These are phyloP conservation scores for Xerocomellus chrysenteron DNA, from an alignment of 768 basidiomycete species.

Conservation along the genomic window DNA sequence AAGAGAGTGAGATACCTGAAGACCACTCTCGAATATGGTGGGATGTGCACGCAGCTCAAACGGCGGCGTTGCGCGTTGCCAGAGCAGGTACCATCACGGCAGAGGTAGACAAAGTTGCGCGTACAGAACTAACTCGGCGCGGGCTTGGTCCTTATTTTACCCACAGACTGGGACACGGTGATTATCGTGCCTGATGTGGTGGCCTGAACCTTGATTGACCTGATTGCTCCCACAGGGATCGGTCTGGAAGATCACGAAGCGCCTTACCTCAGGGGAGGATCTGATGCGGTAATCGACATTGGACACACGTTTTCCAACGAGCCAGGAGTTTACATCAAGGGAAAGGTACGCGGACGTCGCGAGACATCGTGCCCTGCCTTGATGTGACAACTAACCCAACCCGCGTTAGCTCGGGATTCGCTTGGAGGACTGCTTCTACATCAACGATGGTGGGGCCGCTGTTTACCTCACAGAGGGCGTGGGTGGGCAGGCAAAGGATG, in stretches of 20 bases:
- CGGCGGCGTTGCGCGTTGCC: constrained; percentile 48
- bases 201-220: constrained; percentile 15
- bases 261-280: constrained; percentile 77
- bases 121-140: constrained; percentile 41
- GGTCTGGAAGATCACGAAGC: constrained; percentile 82
- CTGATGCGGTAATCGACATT: constrained; percentile 49
- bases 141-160: constrained; percentile 66
- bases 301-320: constrained; percentile 84
- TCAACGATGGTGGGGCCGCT: constrained; percentile 52
- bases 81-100: constrained; percentile 47
- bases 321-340: constrained; percentile 74
- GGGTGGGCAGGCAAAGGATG: constrained; percentile 53
- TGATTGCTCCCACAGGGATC: constrained; percentile 53
- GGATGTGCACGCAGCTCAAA: constrained; percentile 63
- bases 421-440: constrained; percentile 81
- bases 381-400: constrained; percentile 7
- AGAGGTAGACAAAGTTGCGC: constrained; percentile 64
- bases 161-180: constrained; percentile 79
- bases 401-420: constrained; percentile 65
- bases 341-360: constrained; percentile 43
- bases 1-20: constrained; percentile 51
- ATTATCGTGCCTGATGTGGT: constrained; percentile 17
- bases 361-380: neutral
- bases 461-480: constrained; percentile 63
- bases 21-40: constrained; percentile 62